Percentiles rank a stretch among this genome's conserved stretches.
phyloP scores from a whole-genome alignment of 805 yeast species.

The Metschnikowia peoriensis region DNA sequence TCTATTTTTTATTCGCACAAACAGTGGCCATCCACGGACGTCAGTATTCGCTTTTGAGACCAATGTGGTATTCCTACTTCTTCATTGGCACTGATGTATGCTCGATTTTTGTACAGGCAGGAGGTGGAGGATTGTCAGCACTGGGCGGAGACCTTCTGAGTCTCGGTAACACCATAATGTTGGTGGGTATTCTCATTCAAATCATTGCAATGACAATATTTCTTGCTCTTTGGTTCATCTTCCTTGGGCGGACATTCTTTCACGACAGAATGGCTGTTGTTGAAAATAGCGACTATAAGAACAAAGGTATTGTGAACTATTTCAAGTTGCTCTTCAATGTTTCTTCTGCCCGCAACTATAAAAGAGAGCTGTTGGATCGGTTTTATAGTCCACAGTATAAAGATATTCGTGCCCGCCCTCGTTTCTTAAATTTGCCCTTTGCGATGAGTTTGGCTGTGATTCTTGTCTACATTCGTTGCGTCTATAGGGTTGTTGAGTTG shows the following conservation, averaged over 20 bases:
- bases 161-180: slow-evolving; percentile 37
- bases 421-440: slow-evolving; percentile 33
- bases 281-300: slow-evolving; percentile 12
- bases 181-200: slow-evolving; percentile 39
- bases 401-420: slow-evolving; percentile 22
- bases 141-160: slow-evolving; percentile 25
- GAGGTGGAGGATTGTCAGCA: slow-evolving; percentile 39
- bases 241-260: slow-evolving; percentile 32
- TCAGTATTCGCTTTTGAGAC: slow-evolving; percentile 36
- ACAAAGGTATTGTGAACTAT: slow-evolving; percentile 20
- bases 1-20: slow-evolving; percentile 41
- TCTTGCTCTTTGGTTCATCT: slow-evolving; percentile 36
- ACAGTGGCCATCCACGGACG: slow-evolving; percentile 39
- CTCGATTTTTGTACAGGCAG: slow-evolving; percentile 38
- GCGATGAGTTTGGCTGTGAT: slow-evolving; percentile 34
- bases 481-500: slow-evolving; percentile 44
- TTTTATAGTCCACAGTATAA: slow-evolving; percentile 29
- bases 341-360: slow-evolving; percentile 23
- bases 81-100: slow-evolving; percentile 38
- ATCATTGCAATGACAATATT: slow-evolving; percentile 39
- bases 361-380: slow-evolving; percentile 24
- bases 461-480: slow-evolving; percentile 33
- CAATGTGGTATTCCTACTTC: slow-evolving; percentile 44
- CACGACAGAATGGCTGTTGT: slow-evolving; percentile 18
- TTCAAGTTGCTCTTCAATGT: slow-evolving; percentile 29